Percentiles rank a stretch among this genome's conserved stretches.
Evolutionary conservation across 148 eudicot genomes (phyloP).

Genomic region (Vaccinium myrtillus): DNA sequence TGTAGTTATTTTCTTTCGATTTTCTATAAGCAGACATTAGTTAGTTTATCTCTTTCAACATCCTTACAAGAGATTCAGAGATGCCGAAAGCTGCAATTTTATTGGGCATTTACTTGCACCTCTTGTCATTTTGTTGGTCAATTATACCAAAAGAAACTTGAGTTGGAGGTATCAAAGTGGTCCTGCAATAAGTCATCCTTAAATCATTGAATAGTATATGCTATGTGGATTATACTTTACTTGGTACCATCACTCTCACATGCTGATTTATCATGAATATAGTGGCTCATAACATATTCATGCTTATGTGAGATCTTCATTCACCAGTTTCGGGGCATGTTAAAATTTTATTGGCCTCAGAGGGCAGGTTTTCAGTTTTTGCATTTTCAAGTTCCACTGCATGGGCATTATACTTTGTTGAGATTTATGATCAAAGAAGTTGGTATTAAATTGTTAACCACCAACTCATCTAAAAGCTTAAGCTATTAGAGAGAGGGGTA

Average conservation of each 20-base stretch:
- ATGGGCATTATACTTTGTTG: background rate
- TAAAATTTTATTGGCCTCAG: background rate
- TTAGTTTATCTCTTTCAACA: background rate
- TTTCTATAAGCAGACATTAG: background rate
- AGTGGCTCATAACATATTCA: background rate
- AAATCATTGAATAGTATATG: background rate
- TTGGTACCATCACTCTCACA: background rate
- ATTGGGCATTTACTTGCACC: background rate
- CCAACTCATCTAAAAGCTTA: no score
- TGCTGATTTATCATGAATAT: background rate
- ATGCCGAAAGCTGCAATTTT: conserved; percentile 2
- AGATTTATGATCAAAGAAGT: background rate
- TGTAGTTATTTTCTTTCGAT: background rate
- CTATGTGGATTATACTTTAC: background rate
- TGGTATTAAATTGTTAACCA: no score
- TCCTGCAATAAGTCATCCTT: background rate
- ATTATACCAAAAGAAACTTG: background rate
- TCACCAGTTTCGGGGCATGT: background rate
- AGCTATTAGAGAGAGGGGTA: no score
- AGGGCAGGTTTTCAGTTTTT: background rate
- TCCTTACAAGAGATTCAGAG: background rate
- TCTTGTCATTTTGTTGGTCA: background rate
- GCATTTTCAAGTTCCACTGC: background rate
- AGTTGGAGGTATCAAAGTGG: background rate
- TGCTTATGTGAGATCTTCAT: background rate